Evolutionary conservation across 805 yeast genomes (phyloP), one percentile per base, ranked within the genome.

Genomic region (Cyberlindnera euphorbiae): DNA sequence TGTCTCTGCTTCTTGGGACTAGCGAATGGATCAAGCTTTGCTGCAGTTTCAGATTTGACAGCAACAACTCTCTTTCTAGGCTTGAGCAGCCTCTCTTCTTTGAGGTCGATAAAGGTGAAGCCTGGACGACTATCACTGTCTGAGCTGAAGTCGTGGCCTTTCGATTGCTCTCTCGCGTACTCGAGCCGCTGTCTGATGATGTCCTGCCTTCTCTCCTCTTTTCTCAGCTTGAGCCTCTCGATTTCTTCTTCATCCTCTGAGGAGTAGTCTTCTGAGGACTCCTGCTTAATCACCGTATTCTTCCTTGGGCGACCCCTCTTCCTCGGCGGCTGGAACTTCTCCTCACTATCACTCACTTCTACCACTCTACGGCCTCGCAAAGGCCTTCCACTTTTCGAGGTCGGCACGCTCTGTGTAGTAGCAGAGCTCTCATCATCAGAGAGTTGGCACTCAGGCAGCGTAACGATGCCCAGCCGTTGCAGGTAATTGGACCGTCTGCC

Each of bases 1-100:
- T 26, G 32, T 29, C 48, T 50, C 21, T 44, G 52, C 33, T 48
- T 55, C 25, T 55, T 52, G 0, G 63, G 62, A 18, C 59, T 49
- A 2, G 46, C 33, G 32, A 60, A 60, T 1, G 55, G 49, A 10
- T 49, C 54, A 32, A 49, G n/a, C 9, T 30, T 28, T 2, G 44
- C 26, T 1, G 46, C 12, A 9, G 32, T 33, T 6, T 45, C 41
- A 11, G 29, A 26, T 19, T 38, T 45, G 4, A 24, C 34, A 5
- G 17, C 16, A 9, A 30, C 32, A 6, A 16, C 18, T 11, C 41
- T 31, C 28, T 28, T 35, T 32, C 42, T 29, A 11, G 37, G 33
- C 18, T 31, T 30, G 27, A 32, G 17, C 10, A 29, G 28, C 22
- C 33, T 22, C 12, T 30, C 27, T 4, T 30, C 35, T 18, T 19